Evolutionary conservation across 345 rosid species (phyloP).

Genomic region (Lagerstroemia speciosa): DNA sequence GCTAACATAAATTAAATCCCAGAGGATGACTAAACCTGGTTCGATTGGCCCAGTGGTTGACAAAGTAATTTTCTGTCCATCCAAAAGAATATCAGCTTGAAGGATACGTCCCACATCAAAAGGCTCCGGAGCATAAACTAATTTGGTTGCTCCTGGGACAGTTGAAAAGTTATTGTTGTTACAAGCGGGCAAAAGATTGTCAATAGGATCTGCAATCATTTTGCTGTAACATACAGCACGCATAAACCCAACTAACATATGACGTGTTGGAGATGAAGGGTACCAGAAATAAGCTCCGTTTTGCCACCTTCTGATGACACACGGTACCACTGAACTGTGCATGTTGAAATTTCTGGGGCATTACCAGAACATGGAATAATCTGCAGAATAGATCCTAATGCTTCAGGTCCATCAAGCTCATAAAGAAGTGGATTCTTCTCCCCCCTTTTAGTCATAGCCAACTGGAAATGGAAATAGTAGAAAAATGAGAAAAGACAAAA

Average conservation of each 20-base stretch:
- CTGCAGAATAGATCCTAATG: constrained; percentile 68
- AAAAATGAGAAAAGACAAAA: not conserved
- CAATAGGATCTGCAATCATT: not conserved
- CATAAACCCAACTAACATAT: not conserved
- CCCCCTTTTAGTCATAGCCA: constrained; percentile 52
- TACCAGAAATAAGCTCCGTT: constrained; percentile 88
- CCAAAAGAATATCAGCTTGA: constrained; percentile 54
- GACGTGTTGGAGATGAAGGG: not conserved
- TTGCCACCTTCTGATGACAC: constrained; percentile 61
- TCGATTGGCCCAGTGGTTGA: constrained; percentile 67
- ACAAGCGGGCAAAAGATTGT: not conserved
- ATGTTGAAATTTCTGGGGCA: constrained; percentile 63
- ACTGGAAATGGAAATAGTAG: constrained; percentile 28
- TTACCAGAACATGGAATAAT: constrained; percentile 55
- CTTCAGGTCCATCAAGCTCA: constrained; percentile 81
- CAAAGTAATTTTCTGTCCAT: constrained; percentile 44
- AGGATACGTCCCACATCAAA: constrained; percentile 69
- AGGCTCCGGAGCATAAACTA: constrained; percentile 90
- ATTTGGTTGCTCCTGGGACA: constrained; percentile 78
- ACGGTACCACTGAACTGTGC: constrained; percentile 81
- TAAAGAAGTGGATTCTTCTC: constrained; percentile 44
- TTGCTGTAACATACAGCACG: not conserved
- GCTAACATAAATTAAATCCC: not conserved
- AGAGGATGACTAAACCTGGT: constrained; percentile 48
- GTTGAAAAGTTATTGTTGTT: constrained; percentile 8